Evolutionary conservation across 192 early-diverging fungal species (phyloP), one percentile per base, ranked within the genome.

Genomic region (Entomortierella chlamydospora): DNA sequence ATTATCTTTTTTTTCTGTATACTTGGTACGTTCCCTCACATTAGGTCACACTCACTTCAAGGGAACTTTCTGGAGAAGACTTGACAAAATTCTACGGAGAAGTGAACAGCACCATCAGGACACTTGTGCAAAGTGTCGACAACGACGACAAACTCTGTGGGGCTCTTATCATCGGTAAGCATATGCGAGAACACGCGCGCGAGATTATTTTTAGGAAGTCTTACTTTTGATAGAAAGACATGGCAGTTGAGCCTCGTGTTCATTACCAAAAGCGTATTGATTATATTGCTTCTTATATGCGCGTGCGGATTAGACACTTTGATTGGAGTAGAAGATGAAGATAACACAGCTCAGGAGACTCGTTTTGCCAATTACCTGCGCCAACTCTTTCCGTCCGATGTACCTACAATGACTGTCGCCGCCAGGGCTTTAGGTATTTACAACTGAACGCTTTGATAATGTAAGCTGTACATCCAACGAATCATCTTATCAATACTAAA

Each of bases 331-430:
- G 92, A 94, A 61, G 83, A 89, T 76, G 91, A 94, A 72, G 92
- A 93, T 49, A 94, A 94, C 72, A 88, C 91, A 12, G 88, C 87
- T 42, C 90, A 92, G 77, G 84, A 88, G 18, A 93, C 90, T 11
- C 87, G 93, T 43, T 95, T 92, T 63, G 89, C 91, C n/a, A 95
- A 93, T 61, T 95, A 95, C 67, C 83, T 95, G 43, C 85, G 90
- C 10, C 87, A 89, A 34, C 88, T 94, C 20, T 83, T 95, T n/a
- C 93, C 93, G 78, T 77, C 72, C 47, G 76, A 79, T 70, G 88
- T 88, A 8, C 88, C 90, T 43, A 89, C 91, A 13, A 93, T 93
- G 72, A 83, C 90, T 20, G 83, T 93, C 26, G 93, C 93, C 13
- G 83, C 94, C 4, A 88, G 86, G 61, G 91, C 92, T 9, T 71